Conservation (phyloP, 2,329 filamentous ascomycete genomes). For the Malbranchea cinnamomea region DNA sequence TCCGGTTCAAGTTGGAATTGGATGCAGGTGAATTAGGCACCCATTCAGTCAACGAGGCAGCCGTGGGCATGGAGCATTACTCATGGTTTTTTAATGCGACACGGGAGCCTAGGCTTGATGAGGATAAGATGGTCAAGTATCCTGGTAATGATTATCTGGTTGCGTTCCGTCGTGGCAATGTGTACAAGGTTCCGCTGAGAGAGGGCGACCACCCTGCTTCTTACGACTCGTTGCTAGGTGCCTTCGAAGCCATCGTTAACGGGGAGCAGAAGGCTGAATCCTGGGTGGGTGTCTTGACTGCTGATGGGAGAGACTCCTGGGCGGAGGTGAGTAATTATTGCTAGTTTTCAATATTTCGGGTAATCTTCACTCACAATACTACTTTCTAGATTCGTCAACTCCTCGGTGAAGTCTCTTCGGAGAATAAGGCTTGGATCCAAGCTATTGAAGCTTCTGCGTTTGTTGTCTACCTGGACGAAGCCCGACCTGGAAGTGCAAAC, state of each 20-base stretch:
- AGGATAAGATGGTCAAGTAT: conserved; percentile 2
- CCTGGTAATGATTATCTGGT: conserved; percentile 4
- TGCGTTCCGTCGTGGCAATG: conserved; percentile 4
- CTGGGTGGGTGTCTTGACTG: conserved; percentile 8
- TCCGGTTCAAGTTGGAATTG: conserved; percentile 4
- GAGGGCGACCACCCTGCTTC: conserved; percentile 1
- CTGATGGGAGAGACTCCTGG: conserved; percentile 7
- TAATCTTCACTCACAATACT: conserved; percentile 1
- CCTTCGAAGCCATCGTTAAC: conserved; percentile 2
- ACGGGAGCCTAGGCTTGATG: conserved; percentile 1
- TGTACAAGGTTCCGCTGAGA: conserved; percentile 1
- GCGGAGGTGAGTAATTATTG: conserved; percentile 4
- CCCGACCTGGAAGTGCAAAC: conserved; percentile 8
- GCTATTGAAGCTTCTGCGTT: conserved; percentile 14
- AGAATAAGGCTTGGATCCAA: conserved; percentile 1
- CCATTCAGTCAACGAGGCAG: background rate
- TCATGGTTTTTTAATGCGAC: conserved; percentile 5
- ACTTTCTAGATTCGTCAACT: background rate
- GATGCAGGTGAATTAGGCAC: background rate
- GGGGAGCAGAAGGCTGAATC: conserved; percentile 1
- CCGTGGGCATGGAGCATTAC: conserved; percentile 1
- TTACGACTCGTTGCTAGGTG: conserved; percentile 1
- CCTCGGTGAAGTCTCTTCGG: background rate
- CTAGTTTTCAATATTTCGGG: background rate
- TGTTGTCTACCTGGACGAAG: conserved; percentile 14